Conservation (phyloP, 768 basidiomycete species). For the Brasilioporus rufonigricans region DNA sequence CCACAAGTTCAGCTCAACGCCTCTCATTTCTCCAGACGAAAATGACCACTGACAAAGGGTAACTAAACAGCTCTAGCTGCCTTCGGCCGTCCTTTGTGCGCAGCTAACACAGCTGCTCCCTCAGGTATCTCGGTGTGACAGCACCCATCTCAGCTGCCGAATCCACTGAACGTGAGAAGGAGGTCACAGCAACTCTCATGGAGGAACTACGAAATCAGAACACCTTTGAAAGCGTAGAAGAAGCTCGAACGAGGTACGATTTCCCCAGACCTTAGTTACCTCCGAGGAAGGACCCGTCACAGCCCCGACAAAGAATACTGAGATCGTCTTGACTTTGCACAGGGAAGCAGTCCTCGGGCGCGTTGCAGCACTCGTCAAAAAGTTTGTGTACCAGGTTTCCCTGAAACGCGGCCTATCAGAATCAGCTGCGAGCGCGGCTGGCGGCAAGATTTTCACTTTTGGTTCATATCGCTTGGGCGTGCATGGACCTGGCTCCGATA, state of each 20-base stretch:
- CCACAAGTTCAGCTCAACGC: slow-evolving; percentile 2
- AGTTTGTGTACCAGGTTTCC: slow-evolving; percentile 86
- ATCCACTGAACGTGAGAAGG: slow-evolving; percentile 76
- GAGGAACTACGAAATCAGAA: slow-evolving; percentile 84
- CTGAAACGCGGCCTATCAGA: slow-evolving; percentile 83
- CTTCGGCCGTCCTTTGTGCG: not conserved
- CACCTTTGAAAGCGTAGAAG: slow-evolving; percentile 87
- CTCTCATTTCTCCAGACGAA: slow-evolving; percentile 10
- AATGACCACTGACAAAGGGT: slow-evolving; percentile 46
- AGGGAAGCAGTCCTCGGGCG: slow-evolving; percentile 94
- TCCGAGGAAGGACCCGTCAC: slow-evolving; percentile 1
- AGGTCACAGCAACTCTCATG: slow-evolving; percentile 83
- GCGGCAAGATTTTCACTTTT: slow-evolving; percentile 98
- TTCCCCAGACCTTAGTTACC: slow-evolving; percentile 5
- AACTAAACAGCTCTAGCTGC: slow-evolving; percentile 14
- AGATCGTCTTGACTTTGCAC: slow-evolving; percentile 23
- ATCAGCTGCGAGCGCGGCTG: slow-evolving; percentile 81
- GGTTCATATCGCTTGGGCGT: slow-evolving; percentile 98
- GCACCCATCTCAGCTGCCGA: slow-evolving; percentile 78
- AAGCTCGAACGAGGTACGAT: slow-evolving; percentile 78
- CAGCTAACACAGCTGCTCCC: slow-evolving; percentile 12
- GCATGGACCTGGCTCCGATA: slow-evolving; percentile 93
- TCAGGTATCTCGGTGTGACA: slow-evolving; percentile 78
- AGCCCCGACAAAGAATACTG: slow-evolving; percentile 14
- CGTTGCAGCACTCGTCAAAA: slow-evolving; percentile 84